A percentile compares a stretch with the other conserved stretches of the same genome.
Conservation (phyloP, 345 rosid species). For the Dipteronia sinensis region DNA sequence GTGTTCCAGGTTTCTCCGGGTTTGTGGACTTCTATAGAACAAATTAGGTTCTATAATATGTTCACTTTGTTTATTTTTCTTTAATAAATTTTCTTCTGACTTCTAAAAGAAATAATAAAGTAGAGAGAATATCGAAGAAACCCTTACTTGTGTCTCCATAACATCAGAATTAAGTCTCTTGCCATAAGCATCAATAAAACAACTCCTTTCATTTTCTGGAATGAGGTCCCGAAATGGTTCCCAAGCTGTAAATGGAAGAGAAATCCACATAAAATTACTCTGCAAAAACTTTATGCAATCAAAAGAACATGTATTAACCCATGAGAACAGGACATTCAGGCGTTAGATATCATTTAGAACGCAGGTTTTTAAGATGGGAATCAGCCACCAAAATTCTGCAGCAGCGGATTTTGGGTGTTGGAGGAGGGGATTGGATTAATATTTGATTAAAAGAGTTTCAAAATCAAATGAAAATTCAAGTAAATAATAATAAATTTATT, state of each 20-base stretch:
- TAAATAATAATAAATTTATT: no score
- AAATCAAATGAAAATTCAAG: no score
- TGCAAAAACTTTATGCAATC: background rate
- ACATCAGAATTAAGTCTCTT: slow-evolving; percentile 76
- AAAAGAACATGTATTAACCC: background rate
- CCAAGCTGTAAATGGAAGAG: slow-evolving; percentile 62
- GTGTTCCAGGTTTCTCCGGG: background rate
- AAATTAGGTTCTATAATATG: no score
- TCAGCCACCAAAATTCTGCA: background rate
- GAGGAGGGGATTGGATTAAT: background rate
- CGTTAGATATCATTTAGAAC: background rate
- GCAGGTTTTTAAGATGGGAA: background rate
- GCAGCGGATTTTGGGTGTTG: background rate
- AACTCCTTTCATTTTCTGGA: slow-evolving; percentile 77
- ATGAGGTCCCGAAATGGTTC: slow-evolving; percentile 91
- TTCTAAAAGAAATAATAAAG: background rate
- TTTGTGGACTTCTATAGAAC: no score
- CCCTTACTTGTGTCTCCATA: slow-evolving; percentile 80
- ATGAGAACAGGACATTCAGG: background rate
- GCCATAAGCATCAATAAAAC: slow-evolving; percentile 72
- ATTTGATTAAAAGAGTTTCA: no score
- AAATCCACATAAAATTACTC: slow-evolving; percentile 4
- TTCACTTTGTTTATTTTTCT: background rate
- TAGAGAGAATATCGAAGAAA: slow-evolving; percentile 8
- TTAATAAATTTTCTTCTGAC: background rate